Base-by-base conservation (phyloP, 2,329 filamentous ascomycete genomes). In the Cercospora sp. region DNA sequence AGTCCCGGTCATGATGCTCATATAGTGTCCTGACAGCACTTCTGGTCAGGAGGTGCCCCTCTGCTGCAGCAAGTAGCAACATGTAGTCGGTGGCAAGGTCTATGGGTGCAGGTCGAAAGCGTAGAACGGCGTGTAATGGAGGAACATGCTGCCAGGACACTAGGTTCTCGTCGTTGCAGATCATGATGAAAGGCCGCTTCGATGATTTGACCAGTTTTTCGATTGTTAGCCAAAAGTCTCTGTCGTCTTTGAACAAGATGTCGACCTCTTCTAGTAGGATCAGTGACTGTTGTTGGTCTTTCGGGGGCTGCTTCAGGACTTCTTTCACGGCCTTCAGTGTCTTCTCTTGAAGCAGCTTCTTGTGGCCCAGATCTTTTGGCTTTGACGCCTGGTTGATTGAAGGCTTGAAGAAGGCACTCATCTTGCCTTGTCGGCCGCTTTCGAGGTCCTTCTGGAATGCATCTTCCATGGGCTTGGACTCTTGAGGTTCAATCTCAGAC, bases 251-350 rank as follows among this genome's bases (percentile, higher is more conserved):
- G 77, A 95, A 99, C 1, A 99, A 84, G 16, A 98, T 82, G 76
- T 99, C 96, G 0, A 93, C 93, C 79, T 99, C 95, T 79, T 99
- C 95, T 1, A 99, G 84, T 1, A 99, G 84, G 69, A 99, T 97
- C 20, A 99, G 82, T 0, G 94, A 98, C 79, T 99, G 95, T 74
- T 96, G 97, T 78, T 98, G 94, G 55, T 78, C 76, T 59, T 76
- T 77, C 3, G 71, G 28, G 71, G 78, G 72, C 63, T 75, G 82
- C 71, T 86, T 74, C 16, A 74, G n/a, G 8, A 69, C 74, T 67
- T 72, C 70, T 64, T 71, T 69, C 40, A 72, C 74, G 23, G 67
- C 71, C 57, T 74, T 70, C 1, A 77, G 42, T 8, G 71, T 71
- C 62, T 73, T 73, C 65, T 69, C 61, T 63, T 72, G 64, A 60